phyloP scores from a whole-genome alignment of 2,329 filamentous ascomycete genomes.

The Pezizomycotina sp. region DNA sequence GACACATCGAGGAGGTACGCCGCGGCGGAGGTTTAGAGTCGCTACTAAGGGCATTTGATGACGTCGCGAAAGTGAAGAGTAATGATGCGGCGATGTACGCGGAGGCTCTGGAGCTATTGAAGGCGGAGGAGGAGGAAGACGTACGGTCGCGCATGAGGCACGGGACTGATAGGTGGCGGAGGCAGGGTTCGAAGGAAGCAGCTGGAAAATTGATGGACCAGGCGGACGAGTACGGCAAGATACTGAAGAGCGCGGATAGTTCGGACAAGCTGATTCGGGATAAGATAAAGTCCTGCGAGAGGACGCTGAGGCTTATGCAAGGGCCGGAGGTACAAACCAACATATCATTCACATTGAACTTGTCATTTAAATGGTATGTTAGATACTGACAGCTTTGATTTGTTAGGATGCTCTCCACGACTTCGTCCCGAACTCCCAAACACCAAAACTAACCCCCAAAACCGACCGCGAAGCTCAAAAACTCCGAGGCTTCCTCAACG shows the following conservation, averaged over 20 bases:
- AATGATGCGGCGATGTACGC: constrained; percentile 63
- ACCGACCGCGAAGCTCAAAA: constrained; percentile 64
- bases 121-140: constrained; percentile 71
- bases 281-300: constrained; percentile 62
- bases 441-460: constrained; percentile 60
- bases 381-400: not conserved
- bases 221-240: constrained; percentile 65
- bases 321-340: constrained; percentile 11
- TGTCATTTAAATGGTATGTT: not conserved
- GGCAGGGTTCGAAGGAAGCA: constrained; percentile 52
- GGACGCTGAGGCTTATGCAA: constrained; percentile 51
- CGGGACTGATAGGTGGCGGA: constrained; percentile 72
- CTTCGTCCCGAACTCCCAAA: constrained; percentile 62
- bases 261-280: constrained; percentile 56
- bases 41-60: constrained; percentile 62
- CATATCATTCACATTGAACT: not conserved
- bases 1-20: constrained; percentile 84
- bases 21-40: constrained; percentile 74
- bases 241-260: constrained; percentile 55
- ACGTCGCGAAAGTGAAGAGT: constrained; percentile 76
- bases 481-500: constrained; percentile 66
- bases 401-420: constrained; percentile 20
- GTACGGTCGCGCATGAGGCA: constrained; percentile 56
- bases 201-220: constrained; percentile 57
- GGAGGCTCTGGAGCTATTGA: constrained; percentile 63